Percentiles rank a stretch among this genome's conserved stretches.
These are phyloP conservation scores for Lentinula edodes DNA, from an alignment of 768 basidiomycete genomes.

Conservation along the genomic window DNA sequence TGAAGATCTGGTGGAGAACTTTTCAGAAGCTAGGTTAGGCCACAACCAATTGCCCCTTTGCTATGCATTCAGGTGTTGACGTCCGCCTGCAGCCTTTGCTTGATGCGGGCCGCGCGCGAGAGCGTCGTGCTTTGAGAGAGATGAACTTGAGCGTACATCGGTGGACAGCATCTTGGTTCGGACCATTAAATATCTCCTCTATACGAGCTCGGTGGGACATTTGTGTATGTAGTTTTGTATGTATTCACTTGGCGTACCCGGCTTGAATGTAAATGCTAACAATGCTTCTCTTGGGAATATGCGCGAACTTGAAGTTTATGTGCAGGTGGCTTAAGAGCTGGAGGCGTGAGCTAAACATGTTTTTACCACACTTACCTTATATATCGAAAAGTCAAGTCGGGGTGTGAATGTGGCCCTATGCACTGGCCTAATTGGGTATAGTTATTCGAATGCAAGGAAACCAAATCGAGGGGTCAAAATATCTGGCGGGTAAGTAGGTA, in stretches of 20 bases:
- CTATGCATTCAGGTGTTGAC: neutral
- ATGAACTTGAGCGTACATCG: neutral
- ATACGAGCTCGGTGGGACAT: neutral
- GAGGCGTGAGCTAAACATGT: no score
- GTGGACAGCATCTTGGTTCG: neutral
- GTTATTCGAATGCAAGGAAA: no score
- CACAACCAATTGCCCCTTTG: neutral
- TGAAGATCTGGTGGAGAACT: neutral
- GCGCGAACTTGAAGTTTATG: neutral
- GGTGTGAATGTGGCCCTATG: no score
- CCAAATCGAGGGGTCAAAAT: no score
- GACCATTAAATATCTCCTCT: neutral
- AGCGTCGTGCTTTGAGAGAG: neutral
- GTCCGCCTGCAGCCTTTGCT: neutral
- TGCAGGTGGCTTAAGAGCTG: neutral
- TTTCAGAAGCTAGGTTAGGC: neutral
- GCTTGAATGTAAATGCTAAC: neutral
- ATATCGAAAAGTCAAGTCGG: no score
- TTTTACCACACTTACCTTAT: no score
- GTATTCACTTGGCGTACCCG: neutral
- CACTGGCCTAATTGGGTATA: no score
- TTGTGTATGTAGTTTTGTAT: constrained; percentile 6
- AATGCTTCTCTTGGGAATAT: neutral
- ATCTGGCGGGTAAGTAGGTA: no score
- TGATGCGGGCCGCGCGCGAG: neutral